Evolutionary conservation across 2,329 filamentous ascomycete genomes (phyloP).

Genomic region (Diplocarpon mali): DNA sequence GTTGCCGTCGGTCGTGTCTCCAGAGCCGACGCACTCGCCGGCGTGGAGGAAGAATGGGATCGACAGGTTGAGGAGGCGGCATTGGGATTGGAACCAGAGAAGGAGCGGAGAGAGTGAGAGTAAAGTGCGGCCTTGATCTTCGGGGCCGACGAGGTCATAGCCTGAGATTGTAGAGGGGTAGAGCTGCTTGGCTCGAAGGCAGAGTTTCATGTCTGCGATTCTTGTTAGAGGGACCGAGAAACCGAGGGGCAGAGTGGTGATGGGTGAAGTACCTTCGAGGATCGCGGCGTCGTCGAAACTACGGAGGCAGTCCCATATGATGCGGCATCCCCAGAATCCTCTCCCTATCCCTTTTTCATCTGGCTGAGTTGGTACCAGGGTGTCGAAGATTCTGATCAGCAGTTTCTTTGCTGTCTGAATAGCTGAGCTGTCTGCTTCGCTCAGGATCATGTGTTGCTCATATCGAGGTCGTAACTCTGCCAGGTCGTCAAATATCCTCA

Average conservation of each 20-base stretch:
- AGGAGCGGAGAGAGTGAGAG: constrained; percentile 66
- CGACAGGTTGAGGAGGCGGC: constrained; percentile 58
- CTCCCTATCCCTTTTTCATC: constrained; percentile 48
- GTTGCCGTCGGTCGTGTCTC: constrained; percentile 62
- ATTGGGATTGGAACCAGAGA: constrained; percentile 83
- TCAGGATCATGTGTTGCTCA: neutral
- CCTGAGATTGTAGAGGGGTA: constrained; percentile 71
- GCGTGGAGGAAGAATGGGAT: constrained; percentile 94
- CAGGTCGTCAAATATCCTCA: neutral
- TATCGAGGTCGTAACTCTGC: neutral
- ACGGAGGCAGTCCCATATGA: constrained; percentile 72
- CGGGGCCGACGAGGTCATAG: constrained; percentile 80
- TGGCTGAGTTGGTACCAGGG: neutral
- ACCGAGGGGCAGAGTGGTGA: neutral
- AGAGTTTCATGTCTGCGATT: constrained; percentile 61
- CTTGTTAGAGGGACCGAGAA: no score
- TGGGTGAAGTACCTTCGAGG: constrained; percentile 39
- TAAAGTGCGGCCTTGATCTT: constrained; percentile 65
- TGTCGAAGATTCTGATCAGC: neutral
- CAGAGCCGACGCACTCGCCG: constrained; percentile 72
- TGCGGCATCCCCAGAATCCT: constrained; percentile 67
- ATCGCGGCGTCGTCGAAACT: constrained; percentile 49
- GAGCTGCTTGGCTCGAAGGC: constrained; percentile 65
- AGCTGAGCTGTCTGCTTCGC: neutral
- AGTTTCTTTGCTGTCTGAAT: neutral